phyloP scores from a whole-genome alignment of 1,139 yeast genomes.

The Yamadazyma atmosphaerica region DNA sequence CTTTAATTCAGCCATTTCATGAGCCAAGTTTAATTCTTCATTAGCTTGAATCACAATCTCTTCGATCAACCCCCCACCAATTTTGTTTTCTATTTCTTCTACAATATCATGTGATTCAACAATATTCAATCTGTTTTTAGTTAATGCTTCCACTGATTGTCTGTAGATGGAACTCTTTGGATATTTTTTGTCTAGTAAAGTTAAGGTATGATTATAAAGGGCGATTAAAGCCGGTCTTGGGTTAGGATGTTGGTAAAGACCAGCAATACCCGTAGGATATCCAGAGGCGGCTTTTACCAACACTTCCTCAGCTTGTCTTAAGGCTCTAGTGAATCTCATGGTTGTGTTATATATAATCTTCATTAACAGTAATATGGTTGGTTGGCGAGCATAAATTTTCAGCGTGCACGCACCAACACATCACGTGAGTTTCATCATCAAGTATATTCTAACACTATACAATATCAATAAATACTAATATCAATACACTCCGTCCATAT shows the following conservation, averaged over 20 bases:
- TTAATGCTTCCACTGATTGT: slow-evolving; percentile 72
- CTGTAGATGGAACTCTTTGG: slow-evolving; percentile 75
- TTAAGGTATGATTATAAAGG: slow-evolving; percentile 69
- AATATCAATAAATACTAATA: slow-evolving; percentile 3
- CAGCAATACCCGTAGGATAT: slow-evolving; percentile 78
- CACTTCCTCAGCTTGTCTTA: slow-evolving; percentile 57
- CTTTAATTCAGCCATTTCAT: slow-evolving; percentile 68
- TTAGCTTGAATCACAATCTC: slow-evolving; percentile 82
- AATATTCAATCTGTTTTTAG: slow-evolving; percentile 65
- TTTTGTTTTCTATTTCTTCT: slow-evolving; percentile 68
- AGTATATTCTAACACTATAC: neutral
- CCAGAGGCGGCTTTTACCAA: slow-evolving; percentile 68
- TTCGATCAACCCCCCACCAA: slow-evolving; percentile 84
- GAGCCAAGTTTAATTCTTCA: slow-evolving; percentile 72
- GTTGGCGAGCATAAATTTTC: slow-evolving; percentile 12
- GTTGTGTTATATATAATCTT: neutral
- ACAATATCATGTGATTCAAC: slow-evolving; percentile 65
- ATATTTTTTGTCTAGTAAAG: slow-evolving; percentile 55
- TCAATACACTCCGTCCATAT: neutral
- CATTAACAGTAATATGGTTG: slow-evolving; percentile 23
- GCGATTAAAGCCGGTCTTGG: slow-evolving; percentile 80
- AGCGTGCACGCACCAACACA: neutral
- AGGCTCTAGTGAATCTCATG: slow-evolving; percentile 47
- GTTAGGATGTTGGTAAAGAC: slow-evolving; percentile 75
- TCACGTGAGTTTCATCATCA: neutral